Evolutionary conservation across 768 basidiomycete genomes (phyloP).

Genomic region (Phaffia tasmanica): DNA sequence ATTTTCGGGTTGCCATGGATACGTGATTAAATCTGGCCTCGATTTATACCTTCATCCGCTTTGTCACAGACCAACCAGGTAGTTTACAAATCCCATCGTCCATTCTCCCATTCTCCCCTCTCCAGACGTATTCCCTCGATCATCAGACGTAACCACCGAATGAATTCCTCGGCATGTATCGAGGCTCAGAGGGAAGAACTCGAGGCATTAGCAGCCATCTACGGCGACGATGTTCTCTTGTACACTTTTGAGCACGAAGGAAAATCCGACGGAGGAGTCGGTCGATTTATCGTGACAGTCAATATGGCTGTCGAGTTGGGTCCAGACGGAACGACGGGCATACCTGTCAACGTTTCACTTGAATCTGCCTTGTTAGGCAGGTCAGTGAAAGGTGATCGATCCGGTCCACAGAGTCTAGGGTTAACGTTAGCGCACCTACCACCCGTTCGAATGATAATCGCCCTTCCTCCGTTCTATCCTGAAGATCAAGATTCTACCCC

Average conservation of each 20-base stretch:
- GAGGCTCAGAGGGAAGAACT: not conserved
- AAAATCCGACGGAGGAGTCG: not conserved
- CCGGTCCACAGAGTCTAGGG: not conserved
- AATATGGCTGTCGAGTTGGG: not conserved
- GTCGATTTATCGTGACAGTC: not conserved
- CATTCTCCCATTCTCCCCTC: too few species aligned
- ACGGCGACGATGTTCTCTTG: not conserved
- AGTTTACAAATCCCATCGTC: too few species aligned
- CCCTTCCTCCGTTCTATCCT: constrained; percentile 4
- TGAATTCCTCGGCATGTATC: too few species aligned
- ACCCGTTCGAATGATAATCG: not conserved
- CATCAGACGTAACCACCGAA: too few species aligned
- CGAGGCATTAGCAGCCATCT: constrained; percentile 4
- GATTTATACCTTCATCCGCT: too few species aligned
- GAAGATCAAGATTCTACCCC: too few species aligned
- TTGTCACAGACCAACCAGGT: too few species aligned
- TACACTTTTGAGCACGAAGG: not conserved
- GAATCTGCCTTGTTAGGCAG: too few species aligned
- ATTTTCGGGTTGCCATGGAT: too few species aligned
- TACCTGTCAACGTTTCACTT: too few species aligned
- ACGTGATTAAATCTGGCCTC: too few species aligned
- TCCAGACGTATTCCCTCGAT: too few species aligned
- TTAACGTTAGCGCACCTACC: not conserved
- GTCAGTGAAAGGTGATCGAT: not conserved
- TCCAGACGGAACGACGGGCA: not conserved